Base-by-base conservation (phyloP, 1,284 basidiomycete genomes). In the Sporisorium iseilematis-ciliati region DNA sequence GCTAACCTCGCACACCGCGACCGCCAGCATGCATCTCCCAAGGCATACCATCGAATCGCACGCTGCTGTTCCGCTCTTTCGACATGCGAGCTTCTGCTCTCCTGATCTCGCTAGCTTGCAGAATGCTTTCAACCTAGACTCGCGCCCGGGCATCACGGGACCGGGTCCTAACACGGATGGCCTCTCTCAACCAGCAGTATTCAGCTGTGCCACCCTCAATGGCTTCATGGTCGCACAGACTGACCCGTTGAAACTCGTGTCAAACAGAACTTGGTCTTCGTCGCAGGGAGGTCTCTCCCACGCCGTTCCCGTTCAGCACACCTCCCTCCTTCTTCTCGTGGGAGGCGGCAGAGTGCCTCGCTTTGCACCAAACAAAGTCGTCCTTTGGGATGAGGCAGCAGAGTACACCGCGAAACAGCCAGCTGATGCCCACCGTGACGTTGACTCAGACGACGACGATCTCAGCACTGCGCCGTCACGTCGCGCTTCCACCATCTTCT, bases 301-400 rank as follows among this genome's bases (percentile, higher is more conserved):
- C 38, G 78, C 66, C 7, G 65, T 71, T 14, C 66, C 80, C 2
- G 54, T 82, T 12, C 66, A 79, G 43, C 63, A 73, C 38, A 62
- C 78, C 14, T 81, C 79, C 2, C 73, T 82, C 20, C 68, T 82
- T 25, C 68, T 82, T 6, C 70, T 82, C 8, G 81, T 82, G 7
- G 81, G 81, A 7, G 81, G 81, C 25, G 81, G 81, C 16, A 38
- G 75, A 3, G 80, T 82, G 20, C 81, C 81, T 16, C 65, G 74
- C 40, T 82, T 79, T 53, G 78, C 81, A 25, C 81, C 81, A 18
- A 82, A 82, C 62, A 82, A 82, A 57, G 78, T 82, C 33, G 43
- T 82, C 12, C 50, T 82, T 7, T 82, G 81, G 81, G 81, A 82
- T 43, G 76, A 82, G 46, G 74, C 71, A 10, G 79, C 80, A 18